Evolutionary conservation across 352 stramenopile species (phyloP).

Genomic region (Saprolegnia diclina): DNA sequence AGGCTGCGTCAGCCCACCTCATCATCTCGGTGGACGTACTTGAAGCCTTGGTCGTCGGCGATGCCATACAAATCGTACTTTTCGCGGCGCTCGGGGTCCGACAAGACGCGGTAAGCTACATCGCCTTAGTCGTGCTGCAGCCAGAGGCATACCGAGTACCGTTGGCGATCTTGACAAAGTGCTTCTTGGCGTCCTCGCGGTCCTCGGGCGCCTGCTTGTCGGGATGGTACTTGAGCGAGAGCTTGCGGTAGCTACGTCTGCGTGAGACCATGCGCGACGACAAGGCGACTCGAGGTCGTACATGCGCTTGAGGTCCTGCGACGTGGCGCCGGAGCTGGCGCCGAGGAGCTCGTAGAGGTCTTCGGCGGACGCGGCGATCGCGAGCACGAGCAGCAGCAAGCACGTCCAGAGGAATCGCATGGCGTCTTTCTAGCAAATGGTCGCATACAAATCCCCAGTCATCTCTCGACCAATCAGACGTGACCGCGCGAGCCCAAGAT

Average conservation of each 20-base stretch:
- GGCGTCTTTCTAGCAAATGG: background rate
- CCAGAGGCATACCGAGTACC: slow-evolving; percentile 31
- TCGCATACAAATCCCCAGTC: background rate
- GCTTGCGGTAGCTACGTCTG: slow-evolving; percentile 66
- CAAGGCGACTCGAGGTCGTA: slow-evolving; percentile 25
- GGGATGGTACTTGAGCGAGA: slow-evolving; percentile 92
- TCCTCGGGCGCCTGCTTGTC: slow-evolving; percentile 86
- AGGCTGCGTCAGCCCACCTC: background rate
- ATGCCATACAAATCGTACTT: slow-evolving; percentile 80
- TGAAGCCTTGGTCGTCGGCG: slow-evolving; percentile 66
- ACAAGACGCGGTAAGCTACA: slow-evolving; percentile 67
- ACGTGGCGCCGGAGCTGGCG: slow-evolving; percentile 43
- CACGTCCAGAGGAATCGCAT: slow-evolving; percentile 28
- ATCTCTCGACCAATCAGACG: background rate
- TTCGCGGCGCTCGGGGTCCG: slow-evolving; percentile 59
- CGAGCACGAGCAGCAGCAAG: slow-evolving; percentile 40
- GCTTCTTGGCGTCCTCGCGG: slow-evolving; percentile 51
- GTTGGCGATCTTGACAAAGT: slow-evolving; percentile 77
- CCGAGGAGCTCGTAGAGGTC: slow-evolving; percentile 68
- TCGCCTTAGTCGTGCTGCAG: background rate
- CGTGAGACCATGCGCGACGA: background rate
- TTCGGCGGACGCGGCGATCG: slow-evolving; percentile 36
- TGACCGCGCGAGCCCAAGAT: background rate
- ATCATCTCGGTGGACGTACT: slow-evolving; percentile 30
- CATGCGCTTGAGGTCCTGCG: slow-evolving; percentile 67